These are phyloP conservation scores for Boletus huronensis DNA, from an alignment of 768 basidiomycete species.

Conservation along the genomic window DNA sequence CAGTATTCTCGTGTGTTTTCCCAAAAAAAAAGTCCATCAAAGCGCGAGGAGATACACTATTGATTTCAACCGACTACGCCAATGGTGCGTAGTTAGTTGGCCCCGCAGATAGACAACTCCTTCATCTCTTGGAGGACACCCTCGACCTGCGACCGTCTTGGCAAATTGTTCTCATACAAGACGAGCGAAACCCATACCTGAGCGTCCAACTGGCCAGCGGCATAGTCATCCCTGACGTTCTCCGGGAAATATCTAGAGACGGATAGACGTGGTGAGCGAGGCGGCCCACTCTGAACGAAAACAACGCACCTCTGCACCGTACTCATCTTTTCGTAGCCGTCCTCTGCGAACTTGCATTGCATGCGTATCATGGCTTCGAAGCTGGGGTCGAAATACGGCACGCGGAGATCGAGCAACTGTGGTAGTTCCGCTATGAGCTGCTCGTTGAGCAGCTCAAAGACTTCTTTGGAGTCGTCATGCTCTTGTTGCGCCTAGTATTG, in stretches of 20 bases:
- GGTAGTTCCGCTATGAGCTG: constrained; percentile 91
- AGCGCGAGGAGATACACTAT: constrained; percentile 5
- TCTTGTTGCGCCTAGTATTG: constrained; percentile 80
- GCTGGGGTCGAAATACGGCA: constrained; percentile 97
- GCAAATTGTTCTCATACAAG: neutral
- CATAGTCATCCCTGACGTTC: constrained; percentile 92
- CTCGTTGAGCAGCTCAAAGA: constrained; percentile 90
- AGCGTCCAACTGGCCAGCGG: constrained; percentile 91
- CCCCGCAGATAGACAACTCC: constrained; percentile 91
- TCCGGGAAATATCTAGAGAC: constrained; percentile 77
- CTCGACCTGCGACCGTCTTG: constrained; percentile 62
- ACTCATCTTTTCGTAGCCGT: constrained; percentile 95
- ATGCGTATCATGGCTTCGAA: constrained; percentile 99
- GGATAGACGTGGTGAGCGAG: neutral
- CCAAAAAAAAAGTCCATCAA: neutral
- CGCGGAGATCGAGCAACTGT: constrained; percentile 87
- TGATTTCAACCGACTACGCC: neutral
- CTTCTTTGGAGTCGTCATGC: constrained; percentile 89
- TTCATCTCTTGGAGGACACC: constrained; percentile 96
- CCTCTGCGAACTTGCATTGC: constrained; percentile 97
- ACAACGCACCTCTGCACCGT: constrained; percentile 75
- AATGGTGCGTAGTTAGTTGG: constrained; percentile 21
- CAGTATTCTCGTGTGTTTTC: constrained; percentile 2
- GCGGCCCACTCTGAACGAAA: neutral
- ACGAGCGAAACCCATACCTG: constrained; percentile 50